Evolutionary conservation across 2,329 filamentous ascomycete species (phyloP), one percentile per base, ranked within the genome.

Genomic region (Cadophora malorum): DNA sequence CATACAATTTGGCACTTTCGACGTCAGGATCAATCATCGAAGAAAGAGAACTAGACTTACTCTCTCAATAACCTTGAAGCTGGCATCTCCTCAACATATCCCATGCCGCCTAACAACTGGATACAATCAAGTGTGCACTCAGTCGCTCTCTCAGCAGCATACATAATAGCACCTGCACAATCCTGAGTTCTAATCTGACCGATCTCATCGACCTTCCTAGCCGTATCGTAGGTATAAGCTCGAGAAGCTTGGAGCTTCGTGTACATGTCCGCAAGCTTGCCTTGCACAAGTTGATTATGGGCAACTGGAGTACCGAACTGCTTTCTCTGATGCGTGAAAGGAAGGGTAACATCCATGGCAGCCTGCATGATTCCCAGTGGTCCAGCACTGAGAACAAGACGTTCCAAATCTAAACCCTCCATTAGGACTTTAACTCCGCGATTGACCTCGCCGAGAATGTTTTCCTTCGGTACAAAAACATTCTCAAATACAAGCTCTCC

Each of bases 311-410:
- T 83, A 65, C 90, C 91, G 78, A 99, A 99, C 81, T 99, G 96
- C 79, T 91, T 92, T 66, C 96, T 88, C 74, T 91, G 88, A 80
- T 99, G 96, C 0, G 91, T 90, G 78, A 96, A 99, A 0, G 96
- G 96, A 52, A 98, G 85, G 1, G 91, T 88, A 10, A 95, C 86
- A 80, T 98, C 94, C 56, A 98, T 86, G 5, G 91, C 86, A 6
- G 94, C 91, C 83, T 97, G 93, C 96, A 99, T 99, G 71, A 98
- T 88, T 49, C 95, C 96, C 7, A 99, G 81, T 0, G 96, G 94
- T 0, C 96, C 96, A 21, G 95, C 92, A 74, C 91, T 94, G 60
- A 99, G 88, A 1, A 99, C 95, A 3, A 99, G 86, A 14, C 96
- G 88, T 81, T 99, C 96, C 41, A 99, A 87, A 78, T 99, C 96